These are phyloP conservation scores for Sarocladium strictum DNA, from an alignment of 2,329 filamentous ascomycete genomes.

Conservation along the genomic window DNA sequence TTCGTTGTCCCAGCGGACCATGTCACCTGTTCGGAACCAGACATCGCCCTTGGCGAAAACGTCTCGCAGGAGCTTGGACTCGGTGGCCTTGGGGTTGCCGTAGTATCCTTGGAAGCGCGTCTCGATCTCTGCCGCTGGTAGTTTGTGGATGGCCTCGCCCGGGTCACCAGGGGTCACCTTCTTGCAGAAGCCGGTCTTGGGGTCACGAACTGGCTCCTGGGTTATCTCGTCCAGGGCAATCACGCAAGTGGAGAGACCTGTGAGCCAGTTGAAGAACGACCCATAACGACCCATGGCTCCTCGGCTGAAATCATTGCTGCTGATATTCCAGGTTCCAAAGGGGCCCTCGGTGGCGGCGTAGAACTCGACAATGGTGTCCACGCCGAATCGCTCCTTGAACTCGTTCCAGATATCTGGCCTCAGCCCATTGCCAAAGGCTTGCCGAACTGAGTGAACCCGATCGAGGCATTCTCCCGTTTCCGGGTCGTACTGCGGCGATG, in stretches of 20 bases:
- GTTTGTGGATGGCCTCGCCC: slow-evolving; percentile 69
- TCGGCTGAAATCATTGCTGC: slow-evolving; percentile 64
- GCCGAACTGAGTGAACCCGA: slow-evolving; percentile 62
- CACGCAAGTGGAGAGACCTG: slow-evolving; percentile 40
- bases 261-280: slow-evolving; percentile 48
- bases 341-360: slow-evolving; percentile 74
- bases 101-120: slow-evolving; percentile 77
- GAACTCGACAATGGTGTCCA: slow-evolving; percentile 71
- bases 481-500: slow-evolving; percentile 56
- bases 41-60: slow-evolving; percentile 72
- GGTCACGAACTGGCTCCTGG: slow-evolving; percentile 61
- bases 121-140: slow-evolving; percentile 55
- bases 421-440: slow-evolving; percentile 79
- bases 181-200: slow-evolving; percentile 63
- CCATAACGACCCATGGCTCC: slow-evolving; percentile 76
- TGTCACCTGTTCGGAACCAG: slow-evolving; percentile 81
- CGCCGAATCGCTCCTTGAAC: slow-evolving; percentile 75
- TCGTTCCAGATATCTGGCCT: slow-evolving; percentile 79
- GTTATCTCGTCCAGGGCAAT: slow-evolving; percentile 67
- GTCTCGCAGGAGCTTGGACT: slow-evolving; percentile 66
- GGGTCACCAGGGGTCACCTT: slow-evolving; percentile 52
- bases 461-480: slow-evolving; percentile 64
- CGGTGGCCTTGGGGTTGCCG: slow-evolving; percentile 63
- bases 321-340: slow-evolving; percentile 65
- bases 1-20: slow-evolving; percentile 64